Conservation (phyloP, 495 filamentous ascomycete species). For the Filosporella fistucella region DNA sequence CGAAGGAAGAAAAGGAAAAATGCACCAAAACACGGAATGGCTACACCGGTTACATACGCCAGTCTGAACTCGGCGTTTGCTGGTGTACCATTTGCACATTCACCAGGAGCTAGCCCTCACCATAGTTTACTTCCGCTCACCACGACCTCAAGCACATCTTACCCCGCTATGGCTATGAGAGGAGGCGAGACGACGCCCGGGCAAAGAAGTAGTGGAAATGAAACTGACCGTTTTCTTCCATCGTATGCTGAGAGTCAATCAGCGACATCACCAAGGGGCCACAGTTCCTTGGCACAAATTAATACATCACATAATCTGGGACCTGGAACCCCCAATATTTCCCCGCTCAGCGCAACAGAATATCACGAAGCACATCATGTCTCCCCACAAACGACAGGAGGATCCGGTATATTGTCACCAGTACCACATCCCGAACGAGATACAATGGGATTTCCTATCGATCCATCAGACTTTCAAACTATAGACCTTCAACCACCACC, state of each 20-base stretch:
- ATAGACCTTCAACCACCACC: neutral
- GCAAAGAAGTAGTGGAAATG: neutral
- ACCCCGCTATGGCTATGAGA: neutral
- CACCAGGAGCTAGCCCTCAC: constrained; percentile 1
- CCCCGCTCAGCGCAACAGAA: neutral
- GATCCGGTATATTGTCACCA: too few species aligned
- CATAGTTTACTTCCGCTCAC: constrained; percentile 1
- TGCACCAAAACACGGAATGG: neutral
- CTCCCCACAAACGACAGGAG: constrained; percentile 1
- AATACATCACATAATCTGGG: neutral
- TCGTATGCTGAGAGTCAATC: constrained; percentile 9
- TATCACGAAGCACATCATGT: neutral
- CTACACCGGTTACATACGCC: constrained; percentile 8
- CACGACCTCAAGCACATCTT: neutral
- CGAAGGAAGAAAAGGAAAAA: constrained; percentile 3
- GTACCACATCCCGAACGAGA: constrained; percentile 1
- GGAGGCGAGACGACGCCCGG: neutral
- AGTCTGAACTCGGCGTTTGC: constrained; percentile 8
- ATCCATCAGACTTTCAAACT: neutral
- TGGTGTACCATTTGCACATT: constrained; percentile 11
- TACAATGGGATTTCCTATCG: constrained; percentile 16
- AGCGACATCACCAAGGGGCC: neutral
- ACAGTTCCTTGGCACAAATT: neutral
- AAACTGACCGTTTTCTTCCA: constrained; percentile 3
- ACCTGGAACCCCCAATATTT: neutral